Evolutionary conservation across 768 basidiomycete genomes (phyloP), one percentile per base, ranked within the genome.

Genomic region (Glaciozyma antarctica): DNA sequence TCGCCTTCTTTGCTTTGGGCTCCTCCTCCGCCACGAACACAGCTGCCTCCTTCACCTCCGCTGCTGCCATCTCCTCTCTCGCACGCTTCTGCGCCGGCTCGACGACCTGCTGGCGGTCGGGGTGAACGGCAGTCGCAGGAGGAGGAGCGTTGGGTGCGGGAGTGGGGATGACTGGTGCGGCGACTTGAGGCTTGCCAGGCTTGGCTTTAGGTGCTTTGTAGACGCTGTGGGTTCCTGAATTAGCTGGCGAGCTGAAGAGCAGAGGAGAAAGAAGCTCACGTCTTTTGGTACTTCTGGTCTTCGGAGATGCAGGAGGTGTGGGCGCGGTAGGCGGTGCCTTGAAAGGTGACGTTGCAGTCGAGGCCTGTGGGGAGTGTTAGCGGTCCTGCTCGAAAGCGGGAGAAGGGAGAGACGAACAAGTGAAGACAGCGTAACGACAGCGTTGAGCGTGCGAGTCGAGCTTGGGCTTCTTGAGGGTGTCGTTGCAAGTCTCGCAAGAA

Each of bases 331-430:
- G 26, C 34, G 8, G 63, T 65, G 7, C 65, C 65, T 53, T 66
- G 45, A 53, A 71, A 71, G 17, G 67, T 68, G 6, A 60, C 64
- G 63, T 64, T 67, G 62, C 70, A 71, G 64, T 71, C 70, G 60
- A 71, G 61, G 58, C 69, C 62, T 63, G 57, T 17, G 24, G 32
- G 30, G 32, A 22, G 24, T 21, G 32, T 32, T 9, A 30, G 19
- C 24, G 5, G 30, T 22, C 51, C 4, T 22, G 24, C 8, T 26
- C 47, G 44, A 15, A 21, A 15, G n/a, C 7, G n/a, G 17, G 32
- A 58, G 22, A 55, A n/a, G 9, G 19, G 43, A 55, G 30, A 24
- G 30, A 32, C 62, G 45, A 19, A 67, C 66, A 64, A n/a, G 64
- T 66, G 62, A 59, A 56, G 22, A 64, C 67, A 3, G 55, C 67